Conservation (phyloP, 73 alveolate species). For the Effrenium voratum region DNA sequence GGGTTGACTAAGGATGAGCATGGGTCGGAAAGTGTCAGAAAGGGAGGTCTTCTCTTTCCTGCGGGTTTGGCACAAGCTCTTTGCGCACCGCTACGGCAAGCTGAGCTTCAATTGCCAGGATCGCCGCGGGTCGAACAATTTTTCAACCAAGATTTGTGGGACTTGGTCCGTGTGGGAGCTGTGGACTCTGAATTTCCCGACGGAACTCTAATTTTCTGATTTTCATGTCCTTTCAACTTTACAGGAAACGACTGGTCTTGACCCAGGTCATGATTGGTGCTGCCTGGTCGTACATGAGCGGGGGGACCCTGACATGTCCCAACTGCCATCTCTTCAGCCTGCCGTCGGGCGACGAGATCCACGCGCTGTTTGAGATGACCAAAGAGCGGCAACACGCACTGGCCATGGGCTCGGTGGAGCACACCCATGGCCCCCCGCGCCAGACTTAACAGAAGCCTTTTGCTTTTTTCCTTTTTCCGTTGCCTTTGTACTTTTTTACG, state of each 20-base stretch:
- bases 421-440: too few relatives aligned
- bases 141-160: too few relatives aligned
- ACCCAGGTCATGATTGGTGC: conserved; percentile 13
- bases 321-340: conserved; percentile 14
- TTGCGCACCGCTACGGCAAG: conserved; percentile 36
- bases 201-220: too few relatives aligned
- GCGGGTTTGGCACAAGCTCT: conserved; percentile 20
- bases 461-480: too few relatives aligned
- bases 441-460: too few relatives aligned
- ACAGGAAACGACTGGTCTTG: too few relatives aligned
- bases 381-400: not conserved
- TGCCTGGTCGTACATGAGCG: conserved; percentile 1
- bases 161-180: too few relatives aligned
- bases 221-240: too few relatives aligned
- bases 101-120: not conserved
- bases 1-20: too few relatives aligned
- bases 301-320: not conserved
- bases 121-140: too few relatives aligned
- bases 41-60: conserved; percentile 20
- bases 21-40: not conserved
- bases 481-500: too few relatives aligned
- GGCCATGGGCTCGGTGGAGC: not conserved
- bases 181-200: too few relatives aligned
- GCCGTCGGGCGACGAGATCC: not conserved
- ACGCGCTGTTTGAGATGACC: not conserved